Evolutionary conservation across 192 early-diverging fungal species (phyloP), one percentile per base, ranked within the genome.

Genomic region (Coemansia pectinata): DNA sequence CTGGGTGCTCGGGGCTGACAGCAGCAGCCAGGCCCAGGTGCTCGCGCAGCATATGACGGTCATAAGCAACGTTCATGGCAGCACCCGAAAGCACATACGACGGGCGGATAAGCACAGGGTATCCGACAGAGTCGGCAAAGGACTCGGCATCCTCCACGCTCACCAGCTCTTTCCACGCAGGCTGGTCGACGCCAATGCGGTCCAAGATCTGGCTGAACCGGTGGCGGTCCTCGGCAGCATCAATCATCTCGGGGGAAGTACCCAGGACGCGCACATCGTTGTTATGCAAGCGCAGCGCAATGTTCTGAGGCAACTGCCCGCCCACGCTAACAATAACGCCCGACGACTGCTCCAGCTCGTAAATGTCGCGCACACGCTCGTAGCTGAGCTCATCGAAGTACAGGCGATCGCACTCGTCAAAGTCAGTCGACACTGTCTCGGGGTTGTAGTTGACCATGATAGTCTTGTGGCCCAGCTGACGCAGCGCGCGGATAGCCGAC

Each of bases 361-460:
- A 95, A 69, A 99, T 96, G 73, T 99, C 97, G 82, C 95, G 86
- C 14, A 96, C 93, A 76, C 96, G 95, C 83, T 98, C 96, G 70
- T 95, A 89, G 52, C 86, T 89, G 50, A 99, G 85, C 74, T 97
- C 93, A 81, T 99, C 97, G 86, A 97, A 98, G 89, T 98, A 98
- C n/a, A 98, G 87, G 42, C 96, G 90, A 65, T 98, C 95, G 78
- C 93, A 94, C 84, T 98, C 96, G 84, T 97, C 96, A 75, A 95
- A 98, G 78, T 98, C 96, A 25, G 96, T 97, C 15, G 95, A 97
- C 25, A 98, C 96, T 1, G 96, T 98, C 79, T 98, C 96, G 14
- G 96, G 96, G 79, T 98, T 98, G 88, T 98, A 98, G 84, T 98
- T 98, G 69, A 98, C 90, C 95, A 97, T 97, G 17, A 98, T 85